These are phyloP conservation scores for Yamadazyma takamatsuzukensis DNA, from an alignment of 805 yeast species.

Conservation along the genomic window DNA sequence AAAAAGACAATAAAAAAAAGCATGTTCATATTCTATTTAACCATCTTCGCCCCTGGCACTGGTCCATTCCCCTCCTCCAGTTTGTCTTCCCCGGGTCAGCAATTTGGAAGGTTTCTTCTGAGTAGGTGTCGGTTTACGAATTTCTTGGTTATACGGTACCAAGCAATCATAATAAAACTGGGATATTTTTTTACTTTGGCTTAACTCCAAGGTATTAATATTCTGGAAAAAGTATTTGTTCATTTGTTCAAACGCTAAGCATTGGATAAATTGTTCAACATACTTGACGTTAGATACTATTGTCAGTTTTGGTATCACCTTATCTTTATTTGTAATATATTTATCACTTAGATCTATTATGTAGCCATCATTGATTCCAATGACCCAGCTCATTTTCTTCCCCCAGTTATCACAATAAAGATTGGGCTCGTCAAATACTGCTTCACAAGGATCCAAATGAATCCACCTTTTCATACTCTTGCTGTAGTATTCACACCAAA, in stretches of 20 bases:
- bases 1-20: neutral
- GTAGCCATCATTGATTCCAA: conserved; percentile 65
- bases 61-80: conserved; percentile 79
- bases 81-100: conserved; percentile 58
- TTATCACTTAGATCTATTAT: conserved; percentile 66
- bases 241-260: conserved; percentile 14
- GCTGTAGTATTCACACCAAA: conserved; percentile 91
- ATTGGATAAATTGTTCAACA: conserved; percentile 29
- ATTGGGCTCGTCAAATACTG: conserved; percentile 75
- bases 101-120: no score
- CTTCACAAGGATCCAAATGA: conserved; percentile 87
- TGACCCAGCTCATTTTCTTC: conserved; percentile 83
- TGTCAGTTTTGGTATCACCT: conserved; percentile 32
- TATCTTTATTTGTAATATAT: conserved; percentile 46
- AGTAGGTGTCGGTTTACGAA: conserved; percentile 11
- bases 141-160: conserved; percentile 32
- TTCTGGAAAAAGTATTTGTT: no score
- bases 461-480: conserved; percentile 63
- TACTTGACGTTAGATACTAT: conserved; percentile 39
- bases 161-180: conserved; percentile 33
- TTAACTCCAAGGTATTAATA: no score
- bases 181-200: conserved; percentile 3
- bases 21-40: no score
- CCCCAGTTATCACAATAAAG: conserved; percentile 87
- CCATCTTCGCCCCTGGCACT: conserved; percentile 66